A percentile compares a stretch with the other conserved stretches of the same genome.
Evolutionary conservation across 1,284 basidiomycete genomes (phyloP).

Genomic region (Leccinum huronense): DNA sequence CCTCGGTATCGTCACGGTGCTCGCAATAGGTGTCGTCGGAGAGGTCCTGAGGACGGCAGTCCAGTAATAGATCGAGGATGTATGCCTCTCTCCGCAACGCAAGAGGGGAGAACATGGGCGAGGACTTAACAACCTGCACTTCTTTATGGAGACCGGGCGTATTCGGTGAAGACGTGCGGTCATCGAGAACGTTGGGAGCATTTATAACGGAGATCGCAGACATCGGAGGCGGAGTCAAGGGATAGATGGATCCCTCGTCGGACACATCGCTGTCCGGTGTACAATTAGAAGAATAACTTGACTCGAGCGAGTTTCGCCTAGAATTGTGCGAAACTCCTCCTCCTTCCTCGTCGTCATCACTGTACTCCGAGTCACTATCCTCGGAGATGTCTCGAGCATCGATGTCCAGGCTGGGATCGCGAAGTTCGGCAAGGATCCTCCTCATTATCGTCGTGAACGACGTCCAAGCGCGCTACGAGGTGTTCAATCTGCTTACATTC

Average conservation of each 20-base stretch:
- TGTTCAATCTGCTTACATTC: conserved; percentile 16
- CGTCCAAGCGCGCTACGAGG: not conserved
- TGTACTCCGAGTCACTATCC: conserved; percentile 8
- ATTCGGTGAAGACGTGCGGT: no score
- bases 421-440: conserved; percentile 18
- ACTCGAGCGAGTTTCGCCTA: conserved; percentile 5
- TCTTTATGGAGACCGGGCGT: no score
- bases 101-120: no score
- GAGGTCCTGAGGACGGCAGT: no score
- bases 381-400: conserved; percentile 12
- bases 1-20: no score
- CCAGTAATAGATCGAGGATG: no score
- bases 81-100: no score
- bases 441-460: not conserved
- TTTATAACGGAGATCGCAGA: not conserved
- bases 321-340: not conserved
- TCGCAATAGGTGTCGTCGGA: no score
- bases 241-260: conserved; percentile 12
- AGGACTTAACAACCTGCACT: no score
- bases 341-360: not conserved
- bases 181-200: no score
- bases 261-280: conserved; percentile 4
- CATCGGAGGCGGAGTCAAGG: conserved; percentile 15
- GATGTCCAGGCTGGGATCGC: conserved; percentile 15
- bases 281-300: not conserved